Conservation (phyloP, 352 stramenopile genomes). For the Thalassiosira livingstoniorum region DNA sequence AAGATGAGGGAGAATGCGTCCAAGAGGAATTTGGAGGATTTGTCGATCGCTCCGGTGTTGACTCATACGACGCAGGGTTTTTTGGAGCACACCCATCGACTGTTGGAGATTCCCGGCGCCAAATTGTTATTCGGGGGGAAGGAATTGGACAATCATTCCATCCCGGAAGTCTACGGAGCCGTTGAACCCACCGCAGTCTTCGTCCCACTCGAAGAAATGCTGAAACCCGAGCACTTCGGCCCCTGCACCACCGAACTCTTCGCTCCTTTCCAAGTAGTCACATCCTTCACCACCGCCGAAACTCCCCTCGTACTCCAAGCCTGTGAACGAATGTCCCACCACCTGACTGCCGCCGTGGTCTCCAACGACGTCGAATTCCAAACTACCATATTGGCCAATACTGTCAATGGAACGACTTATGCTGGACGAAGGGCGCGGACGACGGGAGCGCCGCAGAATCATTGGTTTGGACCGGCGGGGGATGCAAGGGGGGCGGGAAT, state of each 20-base stretch:
- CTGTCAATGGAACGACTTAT: constrained; percentile 99
- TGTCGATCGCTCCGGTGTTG: constrained; percentile 96
- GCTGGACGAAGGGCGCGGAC: constrained; percentile 94
- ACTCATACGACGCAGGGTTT: constrained; percentile 96
- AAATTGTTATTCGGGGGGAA: constrained; percentile 95
- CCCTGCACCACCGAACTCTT: constrained; percentile 97
- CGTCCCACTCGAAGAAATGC: constrained; percentile 95
- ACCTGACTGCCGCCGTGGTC: constrained; percentile 97
- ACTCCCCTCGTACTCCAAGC: constrained; percentile 91
- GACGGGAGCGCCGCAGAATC: constrained; percentile 90
- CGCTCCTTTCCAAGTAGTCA: constrained; percentile 98
- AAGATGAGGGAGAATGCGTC: constrained; percentile 92
- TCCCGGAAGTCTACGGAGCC: constrained; percentile 94
- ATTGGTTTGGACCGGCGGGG: constrained; percentile 93
- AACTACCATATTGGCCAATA: constrained; percentile 93
- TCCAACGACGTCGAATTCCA: constrained; percentile 96
- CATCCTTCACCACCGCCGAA: constrained; percentile 91
- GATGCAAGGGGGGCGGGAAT: constrained; percentile 97
- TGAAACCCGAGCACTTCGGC: constrained; percentile 94
- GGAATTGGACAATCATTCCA: constrained; percentile 91
- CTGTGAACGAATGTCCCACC: constrained; percentile 95
- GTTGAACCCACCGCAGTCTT: constrained; percentile 97
- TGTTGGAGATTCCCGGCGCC: constrained; percentile 93
- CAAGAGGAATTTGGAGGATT: constrained; percentile 91
- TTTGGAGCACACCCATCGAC: constrained; percentile 90